Evolutionary conservation across 441 rosid species (phyloP).

Genomic region (Eruca vesicaria): DNA sequence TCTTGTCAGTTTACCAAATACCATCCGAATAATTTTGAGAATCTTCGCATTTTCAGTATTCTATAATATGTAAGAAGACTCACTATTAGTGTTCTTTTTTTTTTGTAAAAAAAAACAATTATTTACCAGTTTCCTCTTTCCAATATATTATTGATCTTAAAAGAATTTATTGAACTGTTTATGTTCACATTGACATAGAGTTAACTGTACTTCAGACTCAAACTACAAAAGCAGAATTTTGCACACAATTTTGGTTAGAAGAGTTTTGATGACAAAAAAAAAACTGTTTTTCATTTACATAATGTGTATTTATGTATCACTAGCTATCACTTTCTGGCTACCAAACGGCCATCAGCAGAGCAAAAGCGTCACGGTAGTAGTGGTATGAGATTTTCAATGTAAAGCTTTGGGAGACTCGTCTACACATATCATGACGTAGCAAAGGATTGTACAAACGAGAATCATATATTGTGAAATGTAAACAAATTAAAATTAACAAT

Average conservation of each 20-base stretch:
- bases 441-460: too few species aligned
- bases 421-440: too few species aligned
- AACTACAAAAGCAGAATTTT: too few species aligned
- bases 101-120: not conserved
- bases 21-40: not conserved
- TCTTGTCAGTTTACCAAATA: not conserved
- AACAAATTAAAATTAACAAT: too few species aligned
- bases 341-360: not conserved
- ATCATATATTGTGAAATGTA: too few species aligned
- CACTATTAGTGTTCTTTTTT: not conserved
- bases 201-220: too few species aligned
- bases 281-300: not conserved
- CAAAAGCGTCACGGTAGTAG: not conserved
- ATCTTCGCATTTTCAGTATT: not conserved
- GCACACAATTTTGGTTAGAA: too few species aligned
- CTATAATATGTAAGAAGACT: not conserved
- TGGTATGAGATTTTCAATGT: not conserved
- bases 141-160: not conserved
- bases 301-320: not conserved
- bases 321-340: not conserved
- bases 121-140: not conserved
- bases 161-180: too few species aligned
- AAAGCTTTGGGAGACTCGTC: too few species aligned
- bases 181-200: too few species aligned
- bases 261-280: too few species aligned